A percentile compares a stretch with the other conserved stretches of the same genome.
Evolutionary conservation across 371 early-diverging fungal genomes (phyloP).

Genomic region (Mortierella polycephala): DNA sequence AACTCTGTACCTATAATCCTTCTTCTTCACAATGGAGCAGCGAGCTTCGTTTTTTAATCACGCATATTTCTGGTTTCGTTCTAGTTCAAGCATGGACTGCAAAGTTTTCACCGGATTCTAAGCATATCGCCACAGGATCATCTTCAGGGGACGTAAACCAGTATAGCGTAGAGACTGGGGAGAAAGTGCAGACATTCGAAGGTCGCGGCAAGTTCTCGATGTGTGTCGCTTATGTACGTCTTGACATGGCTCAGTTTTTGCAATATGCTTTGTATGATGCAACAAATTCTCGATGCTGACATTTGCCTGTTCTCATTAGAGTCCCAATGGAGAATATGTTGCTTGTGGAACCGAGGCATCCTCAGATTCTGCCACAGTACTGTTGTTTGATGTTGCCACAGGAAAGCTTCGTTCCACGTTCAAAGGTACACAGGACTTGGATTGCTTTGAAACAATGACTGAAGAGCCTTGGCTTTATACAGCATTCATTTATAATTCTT

Average conservation of each 20-base stretch:
- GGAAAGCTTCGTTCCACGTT: constrained; percentile 55
- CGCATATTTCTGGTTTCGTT: not conserved
- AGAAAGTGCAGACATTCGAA: constrained; percentile 67
- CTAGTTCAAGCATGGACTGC: constrained; percentile 79
- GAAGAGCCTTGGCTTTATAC: not conserved
- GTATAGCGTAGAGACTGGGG: constrained; percentile 74
- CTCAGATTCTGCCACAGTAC: constrained; percentile 72
- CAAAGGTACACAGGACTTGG: constrained; percentile 16
- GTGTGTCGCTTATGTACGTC: constrained; percentile 79
- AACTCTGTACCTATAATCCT: not conserved
- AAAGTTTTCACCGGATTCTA: constrained; percentile 78
- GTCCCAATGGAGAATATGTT: constrained; percentile 80
- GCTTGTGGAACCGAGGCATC: constrained; percentile 86
- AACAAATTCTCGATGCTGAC: not conserved
- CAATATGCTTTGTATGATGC: too few relatives aligned
- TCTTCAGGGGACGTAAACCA: constrained; percentile 78
- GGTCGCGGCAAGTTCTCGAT: constrained; percentile 82
- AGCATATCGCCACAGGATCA: constrained; percentile 77
- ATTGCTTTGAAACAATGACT: not conserved
- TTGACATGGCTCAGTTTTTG: not conserved
- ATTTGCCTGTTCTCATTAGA: constrained; percentile 56
- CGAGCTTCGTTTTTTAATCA: not conserved
- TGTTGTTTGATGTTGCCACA: constrained; percentile 67
- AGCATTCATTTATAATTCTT: not conserved
- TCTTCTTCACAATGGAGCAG: too few relatives aligned